phyloP scores from a whole-genome alignment of 2,329 filamentous ascomycete species.

The Camptophora hylomeconis region DNA sequence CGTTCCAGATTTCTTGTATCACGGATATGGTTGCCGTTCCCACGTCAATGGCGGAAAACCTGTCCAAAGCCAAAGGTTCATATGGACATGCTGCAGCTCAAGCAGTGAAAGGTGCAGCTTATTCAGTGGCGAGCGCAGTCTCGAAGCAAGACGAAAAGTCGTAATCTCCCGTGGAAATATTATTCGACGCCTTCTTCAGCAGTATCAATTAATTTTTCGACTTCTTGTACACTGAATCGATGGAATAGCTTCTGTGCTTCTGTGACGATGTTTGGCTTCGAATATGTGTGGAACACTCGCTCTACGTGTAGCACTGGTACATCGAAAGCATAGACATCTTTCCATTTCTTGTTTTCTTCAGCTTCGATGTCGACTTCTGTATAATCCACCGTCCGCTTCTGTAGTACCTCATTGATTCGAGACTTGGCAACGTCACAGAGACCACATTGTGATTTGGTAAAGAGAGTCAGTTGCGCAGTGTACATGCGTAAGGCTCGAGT shows the following conservation, averaged over 20 bases:
- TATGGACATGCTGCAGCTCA: conserved; percentile 16
- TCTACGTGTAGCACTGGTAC: conserved; percentile 51
- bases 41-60: conserved; percentile 24
- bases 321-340: conserved; percentile 49
- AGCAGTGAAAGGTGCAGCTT: conserved; percentile 16
- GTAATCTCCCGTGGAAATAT: conserved; percentile 5
- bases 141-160: conserved; percentile 10
- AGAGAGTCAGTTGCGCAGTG: conserved; percentile 40
- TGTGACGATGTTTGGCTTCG: conserved; percentile 28
- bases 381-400: conserved; percentile 42
- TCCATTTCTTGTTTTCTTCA: conserved; percentile 42
- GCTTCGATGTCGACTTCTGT: conserved; percentile 47
- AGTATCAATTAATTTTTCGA: conserved; percentile 41
- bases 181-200: conserved; percentile 19
- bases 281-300: conserved; percentile 21
- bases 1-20: conserved; percentile 25
- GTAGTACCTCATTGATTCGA: conserved; percentile 40
- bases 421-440: conserved; percentile 49
- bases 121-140: conserved; percentile 12
- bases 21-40: conserved; percentile 35
- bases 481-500: conserved; percentile 8
- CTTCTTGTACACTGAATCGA: conserved; percentile 44
- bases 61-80: conserved; percentile 23
- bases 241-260: conserved; percentile 48
- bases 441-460: conserved; percentile 46